Percentiles rank a stretch among this genome's conserved stretches.
Conservation (phyloP, 2,329 filamentous ascomycete species). For the Cercospora sp. region DNA sequence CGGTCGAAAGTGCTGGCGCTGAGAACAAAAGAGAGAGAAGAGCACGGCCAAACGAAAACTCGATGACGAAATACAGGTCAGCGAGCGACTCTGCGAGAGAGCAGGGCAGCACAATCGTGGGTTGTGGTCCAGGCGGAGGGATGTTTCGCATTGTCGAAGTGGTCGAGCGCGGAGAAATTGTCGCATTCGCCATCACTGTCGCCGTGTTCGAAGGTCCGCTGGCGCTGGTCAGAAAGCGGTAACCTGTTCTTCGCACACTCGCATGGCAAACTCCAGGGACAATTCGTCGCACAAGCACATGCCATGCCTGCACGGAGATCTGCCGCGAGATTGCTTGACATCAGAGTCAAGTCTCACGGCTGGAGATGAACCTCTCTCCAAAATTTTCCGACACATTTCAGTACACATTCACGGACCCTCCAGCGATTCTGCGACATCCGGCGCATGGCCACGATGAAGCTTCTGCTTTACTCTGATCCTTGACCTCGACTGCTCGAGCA, state of each 20-base stretch:
- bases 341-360: neutral
- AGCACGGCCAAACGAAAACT: neutral
- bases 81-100: neutral
- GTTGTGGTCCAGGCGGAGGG: neutral
- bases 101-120: neutral
- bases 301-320: neutral
- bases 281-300: neutral
- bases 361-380: neutral
- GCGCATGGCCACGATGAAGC: neutral
- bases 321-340: conserved; percentile 1
- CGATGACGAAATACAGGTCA: conserved; percentile 4
- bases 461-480: neutral
- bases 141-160: neutral
- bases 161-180: neutral
- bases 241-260: neutral
- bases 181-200: neutral
- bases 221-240: neutral
- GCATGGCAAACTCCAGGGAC: neutral
- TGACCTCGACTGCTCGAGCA: neutral
- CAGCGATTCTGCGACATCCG: neutral
- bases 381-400: neutral
- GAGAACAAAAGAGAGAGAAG: neutral
- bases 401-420: neutral
- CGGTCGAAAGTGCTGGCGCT: neutral
- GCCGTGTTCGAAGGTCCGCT: neutral